Evolutionary conservation across 768 basidiomycete species (phyloP).

Genomic region (Phylloporus scabripes): DNA sequence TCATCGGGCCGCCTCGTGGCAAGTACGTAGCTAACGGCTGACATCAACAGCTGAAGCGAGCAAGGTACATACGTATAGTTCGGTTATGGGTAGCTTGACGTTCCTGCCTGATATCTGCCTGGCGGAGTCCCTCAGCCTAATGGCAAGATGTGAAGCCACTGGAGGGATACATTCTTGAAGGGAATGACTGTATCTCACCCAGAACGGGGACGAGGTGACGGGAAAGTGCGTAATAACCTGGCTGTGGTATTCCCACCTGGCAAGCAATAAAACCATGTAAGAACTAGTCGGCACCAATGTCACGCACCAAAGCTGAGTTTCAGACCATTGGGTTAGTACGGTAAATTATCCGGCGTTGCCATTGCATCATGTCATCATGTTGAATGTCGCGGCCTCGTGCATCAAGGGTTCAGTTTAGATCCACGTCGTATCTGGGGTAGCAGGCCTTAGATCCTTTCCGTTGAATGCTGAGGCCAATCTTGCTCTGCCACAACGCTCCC

Average conservation of each 20-base stretch:
- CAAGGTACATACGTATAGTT: too few relatives aligned
- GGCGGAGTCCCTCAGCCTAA: not conserved
- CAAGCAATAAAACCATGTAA: not conserved
- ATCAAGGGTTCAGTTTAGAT: too few relatives aligned
- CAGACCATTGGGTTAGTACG: not conserved
- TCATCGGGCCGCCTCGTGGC: not conserved
- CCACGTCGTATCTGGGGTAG: not conserved
- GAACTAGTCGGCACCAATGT: not conserved
- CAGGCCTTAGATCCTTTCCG: not conserved
- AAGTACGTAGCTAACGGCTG: not conserved
- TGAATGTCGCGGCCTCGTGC: too few relatives aligned
- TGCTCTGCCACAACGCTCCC: not conserved
- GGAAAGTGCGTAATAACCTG: not conserved
- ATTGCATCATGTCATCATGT: too few relatives aligned
- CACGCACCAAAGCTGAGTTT: not conserved
- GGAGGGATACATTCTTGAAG: not conserved
- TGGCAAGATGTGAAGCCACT: not conserved
- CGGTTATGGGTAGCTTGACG: not conserved
- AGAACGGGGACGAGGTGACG: not conserved
- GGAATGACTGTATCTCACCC: not conserved
- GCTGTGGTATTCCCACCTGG: not conserved
- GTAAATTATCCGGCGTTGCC: not conserved
- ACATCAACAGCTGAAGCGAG: not conserved
- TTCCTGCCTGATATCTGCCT: not conserved
- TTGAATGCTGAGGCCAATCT: not conserved